Evolutionary conservation across 2,329 filamentous ascomycete species (phyloP).

Genomic region (Sclerotinia glacialis): DNA sequence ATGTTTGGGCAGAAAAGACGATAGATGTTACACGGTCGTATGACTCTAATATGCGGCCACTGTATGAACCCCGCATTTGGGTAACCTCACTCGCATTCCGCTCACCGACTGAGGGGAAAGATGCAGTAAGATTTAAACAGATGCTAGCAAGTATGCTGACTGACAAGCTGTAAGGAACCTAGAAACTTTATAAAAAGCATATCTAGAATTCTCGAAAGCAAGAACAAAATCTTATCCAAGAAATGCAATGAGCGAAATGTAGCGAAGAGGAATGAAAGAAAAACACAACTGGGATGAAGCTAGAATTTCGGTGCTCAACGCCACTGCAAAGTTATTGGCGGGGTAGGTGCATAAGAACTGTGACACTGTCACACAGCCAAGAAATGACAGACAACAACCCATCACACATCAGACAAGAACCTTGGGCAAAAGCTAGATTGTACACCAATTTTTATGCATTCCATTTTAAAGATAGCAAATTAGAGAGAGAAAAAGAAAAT

Average conservation of each 20-base stretch:
- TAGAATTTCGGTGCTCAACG: background rate
- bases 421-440: background rate
- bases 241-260: background rate
- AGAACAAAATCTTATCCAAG: background rate
- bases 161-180: no score
- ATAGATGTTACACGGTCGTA: constrained; percentile 2
- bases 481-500: background rate
- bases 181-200: background rate
- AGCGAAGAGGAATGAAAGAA: background rate
- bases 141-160: background rate
- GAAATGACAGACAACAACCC: background rate
- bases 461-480: background rate
- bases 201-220: no score
- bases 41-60: background rate
- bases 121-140: background rate
- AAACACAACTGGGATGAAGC: background rate
- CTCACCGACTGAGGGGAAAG: constrained; percentile 1
- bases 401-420: background rate
- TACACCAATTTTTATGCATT: constrained; percentile 8
- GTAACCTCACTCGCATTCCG: constrained; percentile 3
- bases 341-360: background rate
- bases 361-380: background rate
- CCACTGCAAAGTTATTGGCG: background rate
- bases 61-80: constrained; percentile 11
- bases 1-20: background rate